phyloP scores from a whole-genome alignment of 2,329 filamentous ascomycete genomes.

The Lachnellula suecica region DNA sequence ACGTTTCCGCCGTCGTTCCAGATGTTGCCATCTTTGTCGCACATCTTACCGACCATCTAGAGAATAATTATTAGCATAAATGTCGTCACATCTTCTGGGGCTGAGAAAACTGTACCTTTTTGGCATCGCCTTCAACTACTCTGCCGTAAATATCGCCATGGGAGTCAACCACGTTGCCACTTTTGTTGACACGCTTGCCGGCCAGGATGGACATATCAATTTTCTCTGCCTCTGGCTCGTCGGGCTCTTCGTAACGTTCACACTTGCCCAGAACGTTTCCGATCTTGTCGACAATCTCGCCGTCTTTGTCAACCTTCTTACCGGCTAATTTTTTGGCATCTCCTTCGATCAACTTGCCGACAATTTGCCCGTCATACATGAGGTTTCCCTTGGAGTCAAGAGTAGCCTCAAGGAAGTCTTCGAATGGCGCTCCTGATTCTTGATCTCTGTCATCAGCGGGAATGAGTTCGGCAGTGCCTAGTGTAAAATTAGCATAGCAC shows the following conservation, averaged over 20 bases:
- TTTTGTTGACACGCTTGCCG: conserved; percentile 71
- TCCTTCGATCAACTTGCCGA: conserved; percentile 62
- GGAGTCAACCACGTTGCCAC: conserved; percentile 59
- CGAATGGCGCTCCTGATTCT: conserved; percentile 50
- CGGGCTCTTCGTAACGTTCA: conserved; percentile 62
- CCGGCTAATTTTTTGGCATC: conserved; percentile 63
- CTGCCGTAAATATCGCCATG: conserved; percentile 59
- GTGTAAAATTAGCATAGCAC: no score
- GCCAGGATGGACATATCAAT: conserved; percentile 61
- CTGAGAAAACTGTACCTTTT: conserved; percentile 37
- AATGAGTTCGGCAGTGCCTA: conserved; percentile 63
- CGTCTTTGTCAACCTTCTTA: conserved; percentile 66
- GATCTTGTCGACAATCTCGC: conserved; percentile 66
- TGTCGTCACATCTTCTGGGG: no score
- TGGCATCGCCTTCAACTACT: conserved; percentile 65
- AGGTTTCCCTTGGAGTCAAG: conserved; percentile 55
- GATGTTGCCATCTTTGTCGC: conserved; percentile 70
- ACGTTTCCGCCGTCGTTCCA: conserved; percentile 72
- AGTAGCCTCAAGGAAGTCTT: conserved; percentile 54
- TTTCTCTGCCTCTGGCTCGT: conserved; percentile 44
- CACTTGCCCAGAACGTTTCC: conserved; percentile 67
- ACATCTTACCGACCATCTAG: conserved; percentile 62
- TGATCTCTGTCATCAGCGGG: conserved; percentile 53
- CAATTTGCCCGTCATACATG: conserved; percentile 50
- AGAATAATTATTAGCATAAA: not conserved